Evolutionary conservation across 225 moss, liverwort and hornwort species (phyloP), one percentile per base, ranked within the genome.

Genomic region (Marchantia paleacea): DNA sequence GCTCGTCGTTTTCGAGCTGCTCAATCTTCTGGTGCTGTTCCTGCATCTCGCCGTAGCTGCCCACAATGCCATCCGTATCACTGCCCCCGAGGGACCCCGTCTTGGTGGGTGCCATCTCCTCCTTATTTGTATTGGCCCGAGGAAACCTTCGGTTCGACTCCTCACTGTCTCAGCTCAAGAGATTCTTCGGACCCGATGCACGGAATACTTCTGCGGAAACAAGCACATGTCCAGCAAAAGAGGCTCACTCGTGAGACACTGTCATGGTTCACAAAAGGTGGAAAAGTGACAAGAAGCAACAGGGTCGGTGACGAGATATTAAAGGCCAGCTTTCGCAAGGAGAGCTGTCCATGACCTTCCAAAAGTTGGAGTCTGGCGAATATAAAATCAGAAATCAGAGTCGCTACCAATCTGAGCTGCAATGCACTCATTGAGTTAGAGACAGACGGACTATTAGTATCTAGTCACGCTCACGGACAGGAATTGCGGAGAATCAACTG

Each of bases 1-100:
- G 78, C 7, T 84, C 48, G 52, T 80, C 70, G 24, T 83, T 79
- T 85, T 85, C 89, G 73, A 91, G 75, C 79, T 85, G 84, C 79
- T 94, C 96, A 65, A 92, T 80, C 80, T 92, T 85, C 72, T 91
- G 84, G 18, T 91, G 87, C 76, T 92, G 89, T 79, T 92, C 96
- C 73, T 91, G 90, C 92, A 96, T 89, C 76, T 96, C 96, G 16
- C 92, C 90, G 50, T 92, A 96, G 24, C 85, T 87, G 5, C 94
- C 92, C 57, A 90, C 92, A 12, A 82, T 81, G 50, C 19, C 75
- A 31, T 83, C 88, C 15, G 19, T 78, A 11, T 82, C 84, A 12
- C 18, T 47, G 52, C 72, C 79, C 15, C 80, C 87, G 11, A 20
- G 49, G 11, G 73, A 70, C 11, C 75, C 70, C 12, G 81, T 25